phyloP scores from a whole-genome alignment of 805 yeast species.

The Saccharomyces jurei region DNA sequence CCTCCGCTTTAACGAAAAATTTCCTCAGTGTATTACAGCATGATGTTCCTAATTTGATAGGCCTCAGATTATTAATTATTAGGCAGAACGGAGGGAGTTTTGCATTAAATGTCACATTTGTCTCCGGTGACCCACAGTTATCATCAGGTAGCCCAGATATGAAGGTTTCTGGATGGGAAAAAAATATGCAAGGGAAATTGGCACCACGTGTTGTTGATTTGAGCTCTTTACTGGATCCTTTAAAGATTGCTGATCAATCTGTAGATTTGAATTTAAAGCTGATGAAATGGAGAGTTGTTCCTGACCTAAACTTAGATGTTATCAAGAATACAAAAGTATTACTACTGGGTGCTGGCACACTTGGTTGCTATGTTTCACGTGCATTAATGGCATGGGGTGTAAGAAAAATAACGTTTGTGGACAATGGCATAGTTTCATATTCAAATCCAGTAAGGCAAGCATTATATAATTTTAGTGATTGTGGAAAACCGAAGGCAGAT shows the following conservation, averaged over 20 bases:
- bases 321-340: constrained; percentile 57
- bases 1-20: constrained; percentile 53
- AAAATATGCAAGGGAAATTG: constrained; percentile 61
- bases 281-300: constrained; percentile 96
- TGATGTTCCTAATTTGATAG: constrained; percentile 28
- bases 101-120: constrained; percentile 17
- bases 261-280: constrained; percentile 82
- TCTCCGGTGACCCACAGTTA: not conserved
- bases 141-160: constrained; percentile 18
- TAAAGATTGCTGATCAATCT: constrained; percentile 79
- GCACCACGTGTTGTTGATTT: constrained; percentile 81
- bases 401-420: constrained; percentile 75
- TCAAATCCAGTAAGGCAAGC: constrained; percentile 97
- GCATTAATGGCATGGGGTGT: constrained; percentile 94
- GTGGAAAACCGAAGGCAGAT: constrained; percentile 71
- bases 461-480: constrained; percentile 72
- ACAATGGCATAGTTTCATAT: constrained; percentile 79
- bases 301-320: constrained; percentile 62
- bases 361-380: constrained; percentile 87
- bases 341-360: constrained; percentile 91
- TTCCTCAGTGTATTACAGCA: constrained; percentile 39
- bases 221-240: constrained; percentile 73
- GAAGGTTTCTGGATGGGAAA: constrained; percentile 82
- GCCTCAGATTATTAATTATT: constrained; percentile 34
- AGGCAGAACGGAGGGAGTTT: constrained; percentile 32